A percentile compares a stretch with the other conserved stretches of the same genome.
Evolutionary conservation across 164 flowering plant species (phyloP).

Genomic region (Liquidambar formosana): DNA sequence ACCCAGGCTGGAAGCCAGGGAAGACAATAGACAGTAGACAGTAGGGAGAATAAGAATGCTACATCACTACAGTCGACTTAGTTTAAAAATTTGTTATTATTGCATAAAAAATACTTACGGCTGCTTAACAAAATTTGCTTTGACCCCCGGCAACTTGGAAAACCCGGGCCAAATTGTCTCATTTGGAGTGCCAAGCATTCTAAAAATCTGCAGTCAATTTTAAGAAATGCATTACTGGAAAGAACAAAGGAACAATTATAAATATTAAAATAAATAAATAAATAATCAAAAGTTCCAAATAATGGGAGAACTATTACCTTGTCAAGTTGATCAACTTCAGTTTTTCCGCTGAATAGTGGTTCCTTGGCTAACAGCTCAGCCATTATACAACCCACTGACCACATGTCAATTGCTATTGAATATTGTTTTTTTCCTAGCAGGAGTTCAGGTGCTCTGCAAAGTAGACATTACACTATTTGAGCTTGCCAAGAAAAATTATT

Average conservation of each 20-base stretch:
- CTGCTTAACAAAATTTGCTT: constrained; percentile 42
- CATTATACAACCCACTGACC: constrained; percentile 90
- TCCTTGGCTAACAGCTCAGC: constrained; percentile 65
- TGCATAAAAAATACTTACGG: constrained; percentile 29
- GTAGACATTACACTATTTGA: not conserved
- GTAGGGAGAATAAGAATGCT: not conserved
- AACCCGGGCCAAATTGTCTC: constrained; percentile 49
- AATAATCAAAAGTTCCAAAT: not conserved
- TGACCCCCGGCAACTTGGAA: constrained; percentile 38
- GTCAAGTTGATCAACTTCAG: constrained; percentile 64
- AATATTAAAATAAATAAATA: constrained; percentile 1
- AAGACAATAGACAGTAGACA: too few species aligned
- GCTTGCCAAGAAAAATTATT: too few species aligned
- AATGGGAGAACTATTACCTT: constrained; percentile 37
- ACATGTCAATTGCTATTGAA: constrained; percentile 85
- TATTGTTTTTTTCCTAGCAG: constrained; percentile 62
- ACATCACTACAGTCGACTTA: not conserved
- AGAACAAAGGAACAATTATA: not conserved
- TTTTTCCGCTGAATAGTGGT: constrained; percentile 62
- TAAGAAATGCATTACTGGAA: not conserved
- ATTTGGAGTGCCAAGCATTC: constrained; percentile 39
- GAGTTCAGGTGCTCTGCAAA: constrained; percentile 79
- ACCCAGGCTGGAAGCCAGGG: too few species aligned
- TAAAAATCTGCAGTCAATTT: constrained; percentile 28
- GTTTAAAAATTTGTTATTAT: not conserved